Evolutionary conservation across 2,329 filamentous ascomycete species (phyloP).

Genomic region (Aspergillus aculeatinus): DNA sequence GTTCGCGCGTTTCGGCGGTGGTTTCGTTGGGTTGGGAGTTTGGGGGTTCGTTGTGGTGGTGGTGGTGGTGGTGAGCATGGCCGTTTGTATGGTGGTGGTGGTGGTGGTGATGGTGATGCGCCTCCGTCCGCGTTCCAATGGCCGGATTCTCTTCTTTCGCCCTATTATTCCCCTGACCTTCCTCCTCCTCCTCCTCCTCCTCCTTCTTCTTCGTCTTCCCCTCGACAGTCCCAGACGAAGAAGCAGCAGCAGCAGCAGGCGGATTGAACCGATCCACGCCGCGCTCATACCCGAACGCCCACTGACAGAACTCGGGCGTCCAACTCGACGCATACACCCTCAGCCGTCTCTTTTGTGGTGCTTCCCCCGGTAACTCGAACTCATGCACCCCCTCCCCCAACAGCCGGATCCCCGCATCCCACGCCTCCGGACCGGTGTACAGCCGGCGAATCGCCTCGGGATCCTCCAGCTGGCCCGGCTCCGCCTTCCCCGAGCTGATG

Average conservation of each 20-base stretch:
- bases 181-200: no score
- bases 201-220: background rate
- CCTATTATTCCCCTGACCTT: background rate
- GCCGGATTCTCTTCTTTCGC: no score
- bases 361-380: constrained; percentile 44
- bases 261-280: constrained; percentile 55
- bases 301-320: constrained; percentile 56
- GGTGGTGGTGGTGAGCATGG: no score
- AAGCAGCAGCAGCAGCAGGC: constrained; percentile 15
- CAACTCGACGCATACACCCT: constrained; percentile 54
- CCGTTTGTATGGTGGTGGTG: background rate
- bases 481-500: constrained; percentile 8
- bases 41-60: no score
- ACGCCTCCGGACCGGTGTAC: constrained; percentile 49
- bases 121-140: background rate
- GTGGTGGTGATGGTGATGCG: background rate
- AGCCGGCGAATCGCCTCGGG: constrained; percentile 41
- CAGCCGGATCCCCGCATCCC: constrained; percentile 50
- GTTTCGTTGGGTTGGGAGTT: no score
- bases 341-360: constrained; percentile 44
- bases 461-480: constrained; percentile 19
- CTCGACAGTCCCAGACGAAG: background rate
- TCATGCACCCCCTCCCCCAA: constrained; percentile 55
- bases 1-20: background rate
- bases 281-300: constrained; percentile 56